A percentile compares a stretch with the other conserved stretches of the same genome.
Evolutionary conservation across 2,329 filamentous ascomycete genomes (phyloP).

Genomic region (Talaromyces sp.): DNA sequence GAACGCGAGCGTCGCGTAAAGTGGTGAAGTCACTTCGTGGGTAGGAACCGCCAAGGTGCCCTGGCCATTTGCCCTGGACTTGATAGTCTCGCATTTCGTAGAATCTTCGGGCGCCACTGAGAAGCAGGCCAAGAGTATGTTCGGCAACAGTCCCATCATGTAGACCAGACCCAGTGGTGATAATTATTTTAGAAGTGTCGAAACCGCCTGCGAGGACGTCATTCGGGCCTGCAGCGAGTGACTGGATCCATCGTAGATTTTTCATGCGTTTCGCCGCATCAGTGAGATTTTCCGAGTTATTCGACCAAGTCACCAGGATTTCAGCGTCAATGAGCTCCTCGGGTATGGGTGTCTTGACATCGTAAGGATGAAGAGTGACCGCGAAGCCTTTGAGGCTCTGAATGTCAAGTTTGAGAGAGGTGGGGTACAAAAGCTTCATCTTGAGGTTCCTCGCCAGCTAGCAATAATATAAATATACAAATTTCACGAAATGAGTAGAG

Average conservation of each 20-base stretch:
- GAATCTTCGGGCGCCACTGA: conserved; percentile 51
- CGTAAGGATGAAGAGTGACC: conserved; percentile 57
- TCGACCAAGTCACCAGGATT: conserved; percentile 61
- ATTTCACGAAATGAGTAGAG: background rate
- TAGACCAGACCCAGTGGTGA: conserved; percentile 62
- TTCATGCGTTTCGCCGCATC: conserved; percentile 56
- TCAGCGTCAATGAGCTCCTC: conserved; percentile 58
- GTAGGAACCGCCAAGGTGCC: conserved; percentile 59
- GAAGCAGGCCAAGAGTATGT: conserved; percentile 56
- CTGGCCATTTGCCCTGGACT: conserved; percentile 55
- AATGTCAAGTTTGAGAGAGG: conserved; percentile 57
- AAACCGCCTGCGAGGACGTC: conserved; percentile 63
- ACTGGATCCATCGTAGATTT: conserved; percentile 63
- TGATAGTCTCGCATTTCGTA: conserved; percentile 59
- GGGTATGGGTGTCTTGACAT: conserved; percentile 56
- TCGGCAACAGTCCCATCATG: conserved; percentile 65
- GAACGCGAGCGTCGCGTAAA: conserved; percentile 56
- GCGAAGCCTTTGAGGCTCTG: conserved; percentile 57
- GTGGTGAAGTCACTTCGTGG: conserved; percentile 58
- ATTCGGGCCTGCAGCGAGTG: conserved; percentile 63
- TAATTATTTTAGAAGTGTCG: conserved; percentile 47
- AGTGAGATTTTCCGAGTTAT: conserved; percentile 56
- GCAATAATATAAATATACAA: background rate
- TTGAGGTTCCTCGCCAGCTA: background rate
- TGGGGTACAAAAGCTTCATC: conserved; percentile 65